Evolutionary conservation across 2,329 filamentous ascomycete genomes (phyloP).

Genomic region (Colletotrichum tamarilloi): DNA sequence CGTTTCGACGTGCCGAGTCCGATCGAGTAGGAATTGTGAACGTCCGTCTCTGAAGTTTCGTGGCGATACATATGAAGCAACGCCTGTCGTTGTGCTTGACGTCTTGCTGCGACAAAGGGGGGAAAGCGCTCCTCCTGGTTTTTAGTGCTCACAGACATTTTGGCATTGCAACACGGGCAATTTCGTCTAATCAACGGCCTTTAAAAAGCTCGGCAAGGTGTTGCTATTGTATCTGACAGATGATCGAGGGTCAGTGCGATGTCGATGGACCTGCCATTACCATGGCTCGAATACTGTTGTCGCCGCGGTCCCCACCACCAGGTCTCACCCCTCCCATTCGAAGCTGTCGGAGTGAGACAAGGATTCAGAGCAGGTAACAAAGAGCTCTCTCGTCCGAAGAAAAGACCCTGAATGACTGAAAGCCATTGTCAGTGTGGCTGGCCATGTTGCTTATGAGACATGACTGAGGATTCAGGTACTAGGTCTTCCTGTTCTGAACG

Average conservation of each 20-base stretch:
- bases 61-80: background rate
- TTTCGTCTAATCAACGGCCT: background rate
- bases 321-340: background rate
- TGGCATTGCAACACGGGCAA: background rate
- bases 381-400: background rate
- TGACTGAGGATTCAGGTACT: background rate
- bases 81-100: background rate
- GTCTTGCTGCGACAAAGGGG: background rate
- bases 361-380: background rate
- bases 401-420: background rate
- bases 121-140: background rate
- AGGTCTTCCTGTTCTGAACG: background rate
- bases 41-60: background rate
- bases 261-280: background rate
- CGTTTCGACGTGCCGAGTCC: slow-evolving; percentile 12
- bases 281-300: background rate
- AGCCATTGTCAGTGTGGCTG: slow-evolving; percentile 9
- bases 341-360: slow-evolving; percentile 19
- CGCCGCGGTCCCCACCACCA: background rate
- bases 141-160: background rate
- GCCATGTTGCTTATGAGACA: slow-evolving; percentile 7
- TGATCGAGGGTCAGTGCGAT: slow-evolving; percentile 6
- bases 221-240: background rate
- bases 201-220: background rate
- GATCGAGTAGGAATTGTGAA: slow-evolving; percentile 9